Evolutionary conservation across 331 rosid species (phyloP), one percentile per base, ranked within the genome.

Genomic region (Stylosanthes scabra): DNA sequence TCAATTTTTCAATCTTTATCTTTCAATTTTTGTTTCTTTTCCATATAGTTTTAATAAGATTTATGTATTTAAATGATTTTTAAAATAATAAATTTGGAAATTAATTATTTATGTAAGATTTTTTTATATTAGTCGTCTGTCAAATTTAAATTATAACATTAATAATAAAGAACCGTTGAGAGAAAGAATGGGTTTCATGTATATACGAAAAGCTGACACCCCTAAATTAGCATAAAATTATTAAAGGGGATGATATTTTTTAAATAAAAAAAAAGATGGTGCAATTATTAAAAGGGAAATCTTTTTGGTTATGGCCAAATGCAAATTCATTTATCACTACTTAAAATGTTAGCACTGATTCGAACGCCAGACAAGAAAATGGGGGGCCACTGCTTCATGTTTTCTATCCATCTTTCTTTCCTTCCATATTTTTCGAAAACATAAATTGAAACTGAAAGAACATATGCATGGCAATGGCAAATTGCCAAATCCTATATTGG

Each of bases 121-220:
- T 20, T 20, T 20, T 20, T 20, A 20, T 20, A 20, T 20, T 20
- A 20, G 1, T 20, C 25, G 25, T 20, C 25, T 20, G 1, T 20
- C 25, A 20, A 20, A 20, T 20, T 20, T 20, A 20, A 20, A 20
- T 20, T 20, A 0, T 20, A 20, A 20, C 1, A 20, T 20, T 20
- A 20, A 20, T 20, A 20, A 20, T 20, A 20, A 20, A 20, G 25
- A 20, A 20, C 1, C 25, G 25, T 20, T 20, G 25, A 20, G 25
- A 20, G 25, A 20, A 20, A 20, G 25, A 14, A 49, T 72, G 72
- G 72, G 71, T 63, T 59, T 59, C 67, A 9, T 46, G 29, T 41
- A 31, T 31, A 5, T 40, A 37, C 58, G 46, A 62, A 71, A 81
- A 75, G 78, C 66, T 81, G 78, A 71, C 74, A 65, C 13, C 9